These are phyloP conservation scores for Penicillium concentricum DNA, from an alignment of 2,329 filamentous ascomycete genomes.

Conservation along the genomic window DNA sequence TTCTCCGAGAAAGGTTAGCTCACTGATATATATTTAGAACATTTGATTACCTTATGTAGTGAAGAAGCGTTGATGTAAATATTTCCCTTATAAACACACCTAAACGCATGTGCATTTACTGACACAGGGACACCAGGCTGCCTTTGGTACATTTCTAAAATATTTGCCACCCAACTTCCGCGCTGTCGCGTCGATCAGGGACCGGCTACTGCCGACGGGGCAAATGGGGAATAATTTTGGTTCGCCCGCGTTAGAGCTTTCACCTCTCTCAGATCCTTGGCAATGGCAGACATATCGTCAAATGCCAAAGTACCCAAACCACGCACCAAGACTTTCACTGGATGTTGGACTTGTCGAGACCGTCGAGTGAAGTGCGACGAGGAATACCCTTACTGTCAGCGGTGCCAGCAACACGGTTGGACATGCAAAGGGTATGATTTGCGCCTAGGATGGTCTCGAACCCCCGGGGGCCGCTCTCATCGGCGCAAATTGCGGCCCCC, in stretches of 20 bases:
- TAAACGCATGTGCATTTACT: background rate
- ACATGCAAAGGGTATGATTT: slow-evolving; percentile 23
- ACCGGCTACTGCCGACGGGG: slow-evolving; percentile 12
- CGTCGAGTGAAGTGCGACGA: slow-evolving; percentile 27
- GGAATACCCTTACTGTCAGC: slow-evolving; percentile 18
- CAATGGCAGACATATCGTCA: slow-evolving; percentile 15
- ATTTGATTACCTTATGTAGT: no score
- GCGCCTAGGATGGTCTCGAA: slow-evolving; percentile 23
- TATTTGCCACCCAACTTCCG: background rate
- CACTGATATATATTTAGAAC: background rate
- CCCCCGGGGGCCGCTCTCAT: slow-evolving; percentile 13
- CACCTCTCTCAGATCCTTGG: slow-evolving; percentile 7
- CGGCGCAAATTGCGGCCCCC: slow-evolving; percentile 15
- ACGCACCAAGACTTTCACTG: slow-evolving; percentile 26
- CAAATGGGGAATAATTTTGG: slow-evolving; percentile 4
- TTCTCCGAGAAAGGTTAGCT: background rate
- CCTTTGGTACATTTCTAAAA: background rate
- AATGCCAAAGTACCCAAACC: slow-evolving; percentile 12
- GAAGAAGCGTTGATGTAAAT: background rate
- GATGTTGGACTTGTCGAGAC: slow-evolving; percentile 26
- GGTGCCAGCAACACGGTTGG: slow-evolving; percentile 22
- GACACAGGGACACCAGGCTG: background rate
- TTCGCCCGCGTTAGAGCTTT: slow-evolving; percentile 3
- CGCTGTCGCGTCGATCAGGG: background rate
- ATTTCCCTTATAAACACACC: background rate